Evolutionary conservation across 2,329 filamentous ascomycete species (phyloP), one percentile per base, ranked within the genome.

Genomic region (Davidsoniella neocaledoniae): DNA sequence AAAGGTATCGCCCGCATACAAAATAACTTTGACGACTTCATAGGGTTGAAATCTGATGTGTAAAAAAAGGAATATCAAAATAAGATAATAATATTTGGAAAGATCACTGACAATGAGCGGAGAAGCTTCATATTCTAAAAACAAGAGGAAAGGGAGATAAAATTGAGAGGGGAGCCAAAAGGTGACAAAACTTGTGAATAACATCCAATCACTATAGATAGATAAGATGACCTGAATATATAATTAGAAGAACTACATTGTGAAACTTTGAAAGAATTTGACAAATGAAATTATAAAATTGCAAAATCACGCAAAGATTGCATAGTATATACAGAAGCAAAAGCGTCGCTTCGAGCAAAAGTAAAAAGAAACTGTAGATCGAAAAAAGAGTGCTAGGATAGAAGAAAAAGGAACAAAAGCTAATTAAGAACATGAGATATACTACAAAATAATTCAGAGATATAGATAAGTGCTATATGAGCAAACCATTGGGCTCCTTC

Each of bases 1-100:
- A 70, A 86, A 4, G 90, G 90, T 0, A 73, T 86, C 2, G 67
- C 64, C 57, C 72, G 64, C 50, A 68, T 96, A 52, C 79, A 74
- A 0, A 66, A 65, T 21, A 98, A 96, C 60, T 96, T 86, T 74
- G 72, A 71, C 48, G 68, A 71, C 3, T 96, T 94, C 62, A 71
- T 85, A 7, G 12, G 9, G 29, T 9, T 33, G 19, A 2, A 44
- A 37, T 43, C 14, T 37, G 2, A 42, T 21, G 14, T 14, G 29
- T 12, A 54, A 43, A 46, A 55, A 54, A 49, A 38, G 43, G 29
- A 49, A 33, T 12, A 12, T 38, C 1, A 21, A 37, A 23, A 16
- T 43, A 10, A 33, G 14, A 46, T 49, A 29, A 16, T 33, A 36
- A 8, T 19, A 14, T 54, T 43, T 23, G 21, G 26, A 44, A 46